A percentile compares a stretch with the other conserved stretches of the same genome.
These are phyloP conservation scores for Botrytis cinerea DNA, from an alignment of 2,329 filamentous ascomycete genomes.

Conservation along the genomic window DNA sequence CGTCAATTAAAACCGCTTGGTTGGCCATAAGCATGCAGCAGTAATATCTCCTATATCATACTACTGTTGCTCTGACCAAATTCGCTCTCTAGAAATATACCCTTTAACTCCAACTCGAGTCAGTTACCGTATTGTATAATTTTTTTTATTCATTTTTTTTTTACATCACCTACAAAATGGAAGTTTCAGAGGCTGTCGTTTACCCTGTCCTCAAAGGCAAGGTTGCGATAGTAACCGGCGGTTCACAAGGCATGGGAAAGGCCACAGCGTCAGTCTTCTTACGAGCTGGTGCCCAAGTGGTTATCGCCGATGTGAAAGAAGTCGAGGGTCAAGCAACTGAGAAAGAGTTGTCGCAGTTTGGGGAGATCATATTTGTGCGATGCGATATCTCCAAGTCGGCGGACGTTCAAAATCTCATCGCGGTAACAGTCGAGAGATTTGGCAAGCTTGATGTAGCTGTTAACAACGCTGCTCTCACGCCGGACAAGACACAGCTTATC, in stretches of 20 bases:
- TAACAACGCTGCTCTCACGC: conserved; percentile 49
- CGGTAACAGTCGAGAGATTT: conserved; percentile 47
- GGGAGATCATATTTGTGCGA: conserved; percentile 8
- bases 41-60: not conserved
- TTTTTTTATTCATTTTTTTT: not conserved
- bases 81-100: not conserved
- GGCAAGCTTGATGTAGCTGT: conserved; percentile 56
- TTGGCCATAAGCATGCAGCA: not conserved
- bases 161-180: conserved; percentile 6
- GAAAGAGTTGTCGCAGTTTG: conserved; percentile 17
- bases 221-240: conserved; percentile 30
- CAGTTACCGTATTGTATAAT: not conserved
- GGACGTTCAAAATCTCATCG: conserved; percentile 20
- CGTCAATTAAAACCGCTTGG: not conserved
- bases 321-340: conserved; percentile 8
- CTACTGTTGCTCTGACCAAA: not conserved
- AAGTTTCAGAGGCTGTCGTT: conserved; percentile 21
- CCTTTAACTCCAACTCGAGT: not conserved
- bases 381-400: conserved; percentile 22
- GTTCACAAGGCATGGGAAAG: conserved; percentile 43
- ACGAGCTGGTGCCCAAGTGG: conserved; percentile 19
- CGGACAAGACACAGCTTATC: conserved; percentile 14
- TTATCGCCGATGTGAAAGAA: conserved; percentile 19
- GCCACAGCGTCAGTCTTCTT: conserved; percentile 19
- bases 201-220: conserved; percentile 27